Conservation (phyloP, 441 rosid genomes). For the Corymbia calophylla region DNA sequence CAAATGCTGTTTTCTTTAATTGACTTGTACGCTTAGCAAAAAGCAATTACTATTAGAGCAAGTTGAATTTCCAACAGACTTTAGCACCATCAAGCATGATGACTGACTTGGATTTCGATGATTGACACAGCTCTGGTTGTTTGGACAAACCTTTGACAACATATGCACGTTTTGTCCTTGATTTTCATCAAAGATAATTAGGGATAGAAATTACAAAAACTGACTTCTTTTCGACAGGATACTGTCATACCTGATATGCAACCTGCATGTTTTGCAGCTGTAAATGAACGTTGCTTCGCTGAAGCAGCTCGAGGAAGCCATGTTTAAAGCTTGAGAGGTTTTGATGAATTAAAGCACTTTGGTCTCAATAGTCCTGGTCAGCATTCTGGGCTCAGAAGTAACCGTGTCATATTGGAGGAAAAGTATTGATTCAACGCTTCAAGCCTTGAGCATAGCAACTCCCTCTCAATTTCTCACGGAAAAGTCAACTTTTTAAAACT, state of each 20-base stretch:
- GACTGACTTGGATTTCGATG: neutral
- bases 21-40: neutral
- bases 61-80: neutral
- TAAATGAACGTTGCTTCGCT: neutral
- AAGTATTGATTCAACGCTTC: neutral
- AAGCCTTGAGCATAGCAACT: neutral
- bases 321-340: neutral
- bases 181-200: neutral
- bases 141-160: neutral
- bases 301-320: neutral
- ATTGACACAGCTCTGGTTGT: neutral
- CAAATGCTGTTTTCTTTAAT: neutral
- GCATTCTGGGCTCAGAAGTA: neutral
- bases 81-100: neutral
- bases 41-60: neutral
- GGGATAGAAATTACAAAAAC: neutral
- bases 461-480: neutral
- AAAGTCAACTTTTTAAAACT: neutral
- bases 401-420: neutral
- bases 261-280: neutral
- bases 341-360: neutral
- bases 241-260: neutral
- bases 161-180: neutral
- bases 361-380: neutral
- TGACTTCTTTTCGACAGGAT: neutral